Conservation (phyloP, 2,329 filamentous ascomycete genomes). For the Lasiodiplodia sp. region DNA sequence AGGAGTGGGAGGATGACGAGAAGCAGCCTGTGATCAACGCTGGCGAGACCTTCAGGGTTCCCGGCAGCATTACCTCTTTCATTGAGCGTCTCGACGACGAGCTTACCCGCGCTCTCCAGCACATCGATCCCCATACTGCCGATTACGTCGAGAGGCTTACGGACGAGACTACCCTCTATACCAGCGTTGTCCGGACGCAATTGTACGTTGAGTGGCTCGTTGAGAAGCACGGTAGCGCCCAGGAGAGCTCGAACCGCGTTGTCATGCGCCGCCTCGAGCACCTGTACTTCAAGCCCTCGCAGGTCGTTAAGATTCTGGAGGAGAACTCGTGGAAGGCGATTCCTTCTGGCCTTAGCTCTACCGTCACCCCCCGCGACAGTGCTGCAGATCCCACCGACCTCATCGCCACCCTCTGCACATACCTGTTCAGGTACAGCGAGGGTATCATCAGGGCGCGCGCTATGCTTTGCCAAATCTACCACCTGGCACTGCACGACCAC, state of each 20-base stretch:
- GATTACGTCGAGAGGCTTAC: constrained; percentile 96
- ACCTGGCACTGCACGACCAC: constrained; percentile 94
- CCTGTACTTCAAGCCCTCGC: constrained; percentile 97
- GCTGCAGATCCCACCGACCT: constrained; percentile 75
- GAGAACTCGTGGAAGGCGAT: constrained; percentile 91
- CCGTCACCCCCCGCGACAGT: constrained; percentile 76
- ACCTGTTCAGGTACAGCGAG: constrained; percentile 92
- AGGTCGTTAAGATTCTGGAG: constrained; percentile 92
- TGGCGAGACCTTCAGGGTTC: constrained; percentile 86
- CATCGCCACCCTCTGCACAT: constrained; percentile 88
- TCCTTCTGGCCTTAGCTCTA: constrained; percentile 73
- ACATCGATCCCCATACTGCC: constrained; percentile 96
- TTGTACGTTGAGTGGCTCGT: constrained; percentile 88
- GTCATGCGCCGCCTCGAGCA: constrained; percentile 95
- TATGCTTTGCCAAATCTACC: constrained; percentile 99
- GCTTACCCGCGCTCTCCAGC: constrained; percentile 94
- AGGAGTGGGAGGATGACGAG: constrained; percentile 99
- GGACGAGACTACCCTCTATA: constrained; percentile 90
- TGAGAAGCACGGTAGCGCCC: constrained; percentile 75
- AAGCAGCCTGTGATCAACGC: constrained; percentile 78
- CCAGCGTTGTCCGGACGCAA: constrained; percentile 85
- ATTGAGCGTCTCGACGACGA: constrained; percentile 96
- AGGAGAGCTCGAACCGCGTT: constrained; percentile 90
- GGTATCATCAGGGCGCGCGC: constrained; percentile 95
- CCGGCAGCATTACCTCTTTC: constrained; percentile 92